These are phyloP conservation scores for Enterocytospora artemiae DNA, from an alignment of 371 early-diverging fungal species.

Conservation along the genomic window DNA sequence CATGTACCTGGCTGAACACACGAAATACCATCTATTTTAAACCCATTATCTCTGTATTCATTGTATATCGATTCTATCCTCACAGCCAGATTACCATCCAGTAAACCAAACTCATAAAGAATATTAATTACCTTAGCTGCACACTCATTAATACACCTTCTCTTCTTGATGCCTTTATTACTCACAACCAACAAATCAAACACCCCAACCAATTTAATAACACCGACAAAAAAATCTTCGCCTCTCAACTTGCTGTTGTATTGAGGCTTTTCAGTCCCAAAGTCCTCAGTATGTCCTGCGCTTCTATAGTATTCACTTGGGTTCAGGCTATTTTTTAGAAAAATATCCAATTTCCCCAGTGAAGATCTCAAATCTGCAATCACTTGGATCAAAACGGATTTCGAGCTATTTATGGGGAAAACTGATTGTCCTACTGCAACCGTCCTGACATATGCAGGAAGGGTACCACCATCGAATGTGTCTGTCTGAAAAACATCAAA, in stretches of 20 bases:
- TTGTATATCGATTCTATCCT: not conserved
- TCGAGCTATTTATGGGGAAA: not conserved
- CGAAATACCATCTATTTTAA: too few species aligned
- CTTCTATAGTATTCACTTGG: too few species aligned
- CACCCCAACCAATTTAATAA: not conserved
- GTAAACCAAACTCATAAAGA: not conserved
- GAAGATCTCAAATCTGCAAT: not conserved
- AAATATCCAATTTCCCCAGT: not conserved
- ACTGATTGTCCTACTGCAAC: not conserved
- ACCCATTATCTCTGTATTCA: too few species aligned
- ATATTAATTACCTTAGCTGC: not conserved
- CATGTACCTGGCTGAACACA: too few species aligned
- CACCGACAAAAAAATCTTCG: not conserved
- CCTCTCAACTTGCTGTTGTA: not conserved
- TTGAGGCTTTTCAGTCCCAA: not conserved
- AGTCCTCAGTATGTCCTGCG: too few species aligned
- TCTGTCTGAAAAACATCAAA: too few species aligned
- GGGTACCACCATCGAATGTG: too few species aligned
- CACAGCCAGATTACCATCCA: not conserved
- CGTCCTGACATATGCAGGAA: not conserved
- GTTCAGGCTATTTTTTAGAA: too few species aligned
- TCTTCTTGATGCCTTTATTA: not conserved
- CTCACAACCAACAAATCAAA: not conserved
- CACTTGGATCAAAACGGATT: not conserved
- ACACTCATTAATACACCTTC: not conserved